Percentiles rank a stretch among this genome's conserved stretches.
Evolutionary conservation across 1,284 basidiomycete species (phyloP).

Genomic region (Anthracocystis panici-leucophaei): DNA sequence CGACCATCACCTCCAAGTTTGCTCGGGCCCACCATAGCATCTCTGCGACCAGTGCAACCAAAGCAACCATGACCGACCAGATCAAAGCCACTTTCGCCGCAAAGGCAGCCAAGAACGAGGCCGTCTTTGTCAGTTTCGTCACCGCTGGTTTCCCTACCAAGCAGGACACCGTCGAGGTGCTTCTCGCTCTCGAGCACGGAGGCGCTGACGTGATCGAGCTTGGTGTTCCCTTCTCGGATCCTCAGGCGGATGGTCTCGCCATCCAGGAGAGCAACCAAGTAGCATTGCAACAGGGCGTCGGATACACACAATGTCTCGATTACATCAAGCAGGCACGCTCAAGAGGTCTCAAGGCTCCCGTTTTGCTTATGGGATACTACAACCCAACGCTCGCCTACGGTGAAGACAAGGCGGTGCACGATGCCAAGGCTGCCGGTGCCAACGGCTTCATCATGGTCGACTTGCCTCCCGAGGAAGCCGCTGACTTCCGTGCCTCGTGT

Average conservation of each 20-base stretch:
- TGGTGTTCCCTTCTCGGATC: slow-evolving; percentile 93
- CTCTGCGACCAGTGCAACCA: background rate
- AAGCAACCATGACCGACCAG: slow-evolving; percentile 58
- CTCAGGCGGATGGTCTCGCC: slow-evolving; percentile 86
- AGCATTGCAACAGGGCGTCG: slow-evolving; percentile 64
- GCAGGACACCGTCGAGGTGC: slow-evolving; percentile 82
- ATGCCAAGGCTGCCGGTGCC: slow-evolving; percentile 87
- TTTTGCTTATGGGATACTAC: slow-evolving; percentile 82
- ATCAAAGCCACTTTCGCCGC: slow-evolving; percentile 60
- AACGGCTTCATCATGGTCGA: slow-evolving; percentile 99
- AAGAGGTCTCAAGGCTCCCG: slow-evolving; percentile 84
- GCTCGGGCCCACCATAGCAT: background rate
- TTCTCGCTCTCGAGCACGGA: slow-evolving; percentile 91
- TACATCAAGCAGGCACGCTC: slow-evolving; percentile 83
- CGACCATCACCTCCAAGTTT: background rate
- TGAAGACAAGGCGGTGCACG: slow-evolving; percentile 90
- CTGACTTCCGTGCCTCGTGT: slow-evolving; percentile 89
- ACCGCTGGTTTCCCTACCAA: slow-evolving; percentile 67
- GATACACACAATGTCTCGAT: slow-evolving; percentile 72
- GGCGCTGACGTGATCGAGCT: slow-evolving; percentile 96
- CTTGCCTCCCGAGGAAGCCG: slow-evolving; percentile 95
- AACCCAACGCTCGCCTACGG: slow-evolving; percentile 95
- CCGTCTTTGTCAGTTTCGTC: slow-evolving; percentile 67
- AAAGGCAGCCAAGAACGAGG: slow-evolving; percentile 64
- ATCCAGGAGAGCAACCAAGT: slow-evolving; percentile 86